Evolutionary conservation across 176 grass and related monocot genomes (phyloP).

Genomic region (Aegilops umbellulata): DNA sequence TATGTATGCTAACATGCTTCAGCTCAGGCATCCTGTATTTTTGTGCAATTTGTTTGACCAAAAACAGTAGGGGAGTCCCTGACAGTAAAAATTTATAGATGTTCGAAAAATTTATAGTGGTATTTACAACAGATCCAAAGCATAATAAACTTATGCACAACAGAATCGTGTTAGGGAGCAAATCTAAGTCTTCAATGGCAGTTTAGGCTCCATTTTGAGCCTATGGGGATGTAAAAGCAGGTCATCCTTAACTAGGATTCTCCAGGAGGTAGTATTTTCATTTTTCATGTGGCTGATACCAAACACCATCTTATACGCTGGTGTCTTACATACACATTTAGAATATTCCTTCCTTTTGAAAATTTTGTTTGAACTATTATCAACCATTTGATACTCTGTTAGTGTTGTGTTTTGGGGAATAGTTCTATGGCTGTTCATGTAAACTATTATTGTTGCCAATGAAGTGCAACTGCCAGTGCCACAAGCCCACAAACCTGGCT

Average conservation of each 20-base stretch:
- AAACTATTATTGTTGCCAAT: background rate
- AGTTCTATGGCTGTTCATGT: background rate
- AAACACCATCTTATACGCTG: background rate
- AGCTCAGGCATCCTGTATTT: background rate
- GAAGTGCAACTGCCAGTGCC: conserved; percentile 23
- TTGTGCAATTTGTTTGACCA: conserved; percentile 6
- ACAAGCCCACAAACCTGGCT: background rate
- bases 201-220: background rate
- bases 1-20: conserved; percentile 43
- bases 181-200: background rate
- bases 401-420: background rate
- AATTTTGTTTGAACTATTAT: background rate
- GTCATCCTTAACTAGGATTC: background rate
- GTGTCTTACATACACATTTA: background rate
- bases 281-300: background rate
- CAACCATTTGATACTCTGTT: background rate
- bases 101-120: background rate
- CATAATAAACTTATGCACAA: background rate
- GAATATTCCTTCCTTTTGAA: background rate
- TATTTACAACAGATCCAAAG: background rate
- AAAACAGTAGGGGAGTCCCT: background rate
- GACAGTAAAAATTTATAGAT: background rate
- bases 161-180: background rate
- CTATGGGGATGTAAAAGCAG: background rate
- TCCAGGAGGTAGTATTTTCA: background rate